These are phyloP conservation scores for Termitomyces sp. DNA, from an alignment of 768 basidiomycete species.

Conservation along the genomic window DNA sequence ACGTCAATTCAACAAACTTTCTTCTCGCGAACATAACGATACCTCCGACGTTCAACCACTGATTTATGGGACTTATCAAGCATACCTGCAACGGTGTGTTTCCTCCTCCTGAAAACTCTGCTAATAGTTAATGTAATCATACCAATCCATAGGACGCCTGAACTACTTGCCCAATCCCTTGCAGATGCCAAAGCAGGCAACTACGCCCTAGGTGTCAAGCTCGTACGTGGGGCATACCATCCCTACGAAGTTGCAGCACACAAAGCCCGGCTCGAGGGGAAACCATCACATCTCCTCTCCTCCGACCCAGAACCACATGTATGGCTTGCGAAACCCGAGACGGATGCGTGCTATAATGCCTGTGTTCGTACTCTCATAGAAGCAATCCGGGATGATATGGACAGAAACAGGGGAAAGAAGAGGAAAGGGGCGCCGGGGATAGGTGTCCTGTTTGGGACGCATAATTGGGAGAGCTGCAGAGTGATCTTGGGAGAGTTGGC, in stretches of 20 bases:
- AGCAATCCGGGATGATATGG: slow-evolving; percentile 51
- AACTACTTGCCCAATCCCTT: slow-evolving; percentile 64
- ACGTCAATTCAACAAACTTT: slow-evolving; percentile 67
- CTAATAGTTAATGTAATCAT: background rate
- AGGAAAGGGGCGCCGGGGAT: slow-evolving; percentile 25
- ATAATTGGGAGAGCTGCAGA: slow-evolving; percentile 71
- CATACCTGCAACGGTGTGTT: slow-evolving; percentile 72
- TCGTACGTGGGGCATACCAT: slow-evolving; percentile 93
- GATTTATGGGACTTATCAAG: slow-evolving; percentile 85
- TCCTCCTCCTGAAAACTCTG: background rate
- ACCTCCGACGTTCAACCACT: slow-evolving; percentile 46
- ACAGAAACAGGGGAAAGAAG: background rate
- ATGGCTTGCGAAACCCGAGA: slow-evolving; percentile 63
- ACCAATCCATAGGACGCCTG: slow-evolving; percentile 47
- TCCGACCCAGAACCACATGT: slow-evolving; percentile 62
- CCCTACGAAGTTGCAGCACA: slow-evolving; percentile 64
- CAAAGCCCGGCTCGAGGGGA: slow-evolving; percentile 13
- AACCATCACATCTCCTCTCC: slow-evolving; percentile 45
- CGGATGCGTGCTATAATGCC: slow-evolving; percentile 69
- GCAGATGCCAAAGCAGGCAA: slow-evolving; percentile 58
- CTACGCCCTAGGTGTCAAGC: slow-evolving; percentile 84
- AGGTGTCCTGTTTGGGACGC: slow-evolving; percentile 82
- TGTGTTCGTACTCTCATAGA: slow-evolving; percentile 56
- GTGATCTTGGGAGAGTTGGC: slow-evolving; percentile 61
- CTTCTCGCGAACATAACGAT: slow-evolving; percentile 11